Base-by-base conservation (phyloP, 169 alveolate species). In the Amoebophrya sp. region DNA sequence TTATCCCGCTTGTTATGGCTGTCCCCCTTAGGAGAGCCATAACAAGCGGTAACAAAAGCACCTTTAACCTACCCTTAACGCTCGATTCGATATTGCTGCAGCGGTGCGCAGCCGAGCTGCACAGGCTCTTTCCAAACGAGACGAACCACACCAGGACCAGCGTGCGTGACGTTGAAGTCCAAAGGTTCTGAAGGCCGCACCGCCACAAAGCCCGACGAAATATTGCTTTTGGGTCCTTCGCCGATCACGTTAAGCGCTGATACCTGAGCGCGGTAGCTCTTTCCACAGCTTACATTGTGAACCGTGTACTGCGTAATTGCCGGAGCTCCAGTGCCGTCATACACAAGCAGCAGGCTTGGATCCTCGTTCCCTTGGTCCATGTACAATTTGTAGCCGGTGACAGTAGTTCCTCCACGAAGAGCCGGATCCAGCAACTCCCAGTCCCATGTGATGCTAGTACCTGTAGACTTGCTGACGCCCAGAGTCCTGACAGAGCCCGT, bases 191-290 rank as follows among this genome's bases (percentile, higher is more conserved):
- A 53, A 14, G 92, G 92, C 40, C 38, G 34, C 47, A 90, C 33
- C n/a, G 92, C 92, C 41, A 90, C 83, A 26, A 41, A 36, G 41
- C 53, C 92, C 12, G 92, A 90, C 41, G 55, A 53, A 26, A 41
- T 41, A 33, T 53, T 18, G 78, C 78, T 41, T 6, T 41, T 12
- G 23, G 92, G 92, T 40, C 92, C 92, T n/a, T 41, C 53, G 12
- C 92, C 92, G 78, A 90, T 90, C 83, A 0, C 10, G 41, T 65
- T 90, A 40, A 41, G 92, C 14, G 92, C 92, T 29, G 92, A 53
- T 18, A 90, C 92, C 41, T 90, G 92, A 29, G 92, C 92, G 26
- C 65, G 41, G 92, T 90, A 90, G 39, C 33, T 40, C 78, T n/a
- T n/a, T 29, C 92, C 92, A 41, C 92, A 90, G 41, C 33, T 26